Evolutionary conservation across 2,329 filamentous ascomycete genomes (phyloP).

Genomic region (Trichoderma asperellum): DNA sequence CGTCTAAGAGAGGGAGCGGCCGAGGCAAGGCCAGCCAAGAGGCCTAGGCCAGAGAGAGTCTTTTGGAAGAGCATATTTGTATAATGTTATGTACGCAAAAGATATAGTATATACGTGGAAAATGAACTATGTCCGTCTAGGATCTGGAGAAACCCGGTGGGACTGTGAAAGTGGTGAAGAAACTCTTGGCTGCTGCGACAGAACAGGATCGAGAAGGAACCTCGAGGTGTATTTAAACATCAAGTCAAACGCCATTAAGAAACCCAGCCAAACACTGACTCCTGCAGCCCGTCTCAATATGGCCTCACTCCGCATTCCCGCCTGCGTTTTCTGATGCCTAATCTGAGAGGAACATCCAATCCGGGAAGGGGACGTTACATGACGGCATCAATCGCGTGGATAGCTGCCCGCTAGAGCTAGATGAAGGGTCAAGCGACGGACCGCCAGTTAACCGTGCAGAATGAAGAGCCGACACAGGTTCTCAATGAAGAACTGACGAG

Average conservation of each 20-base stretch:
- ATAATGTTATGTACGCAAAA: constrained; percentile 3
- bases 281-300: not conserved
- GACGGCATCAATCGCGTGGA: constrained; percentile 2
- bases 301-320: not conserved
- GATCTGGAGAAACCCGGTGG: not conserved
- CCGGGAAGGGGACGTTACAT: constrained; percentile 24
- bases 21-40: constrained; percentile 24
- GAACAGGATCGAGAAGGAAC: not conserved
- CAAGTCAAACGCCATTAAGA: not conserved
- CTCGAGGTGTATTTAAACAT: constrained; percentile 7
- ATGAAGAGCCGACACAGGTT: constrained; percentile 17
- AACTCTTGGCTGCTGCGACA: not conserved
- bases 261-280: not conserved
- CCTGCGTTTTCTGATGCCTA: not conserved
- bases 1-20: constrained; percentile 24
- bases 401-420: constrained; percentile 5
- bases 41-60: constrained; percentile 8
- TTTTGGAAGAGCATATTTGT: constrained; percentile 27
- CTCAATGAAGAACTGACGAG: constrained; percentile 12
- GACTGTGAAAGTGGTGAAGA: constrained; percentile 9
- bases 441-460: not conserved
- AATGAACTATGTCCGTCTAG: constrained; percentile 9
- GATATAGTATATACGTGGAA: constrained; percentile 20
- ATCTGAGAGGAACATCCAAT: constrained; percentile 19
- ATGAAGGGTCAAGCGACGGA: constrained; percentile 27